Evolutionary conservation across 2,329 filamentous ascomycete species (phyloP).

Genomic region (Cryphonectria japonica): DNA sequence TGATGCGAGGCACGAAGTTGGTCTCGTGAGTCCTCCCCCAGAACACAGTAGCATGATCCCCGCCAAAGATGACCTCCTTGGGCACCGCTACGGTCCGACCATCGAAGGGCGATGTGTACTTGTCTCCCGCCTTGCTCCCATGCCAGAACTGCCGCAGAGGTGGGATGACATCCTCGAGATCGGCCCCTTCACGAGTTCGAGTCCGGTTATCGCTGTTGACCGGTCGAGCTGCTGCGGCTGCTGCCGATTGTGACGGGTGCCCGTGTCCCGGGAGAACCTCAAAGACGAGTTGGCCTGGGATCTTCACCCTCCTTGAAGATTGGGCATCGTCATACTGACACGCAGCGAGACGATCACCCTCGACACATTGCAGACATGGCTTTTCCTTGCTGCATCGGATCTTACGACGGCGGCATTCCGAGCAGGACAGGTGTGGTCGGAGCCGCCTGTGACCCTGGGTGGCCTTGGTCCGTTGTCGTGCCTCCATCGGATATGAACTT

Average conservation of each 20-base stretch:
- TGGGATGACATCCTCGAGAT: neutral
- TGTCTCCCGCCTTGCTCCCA: constrained; percentile 22
- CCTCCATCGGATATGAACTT: constrained; percentile 28
- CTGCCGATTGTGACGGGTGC: neutral
- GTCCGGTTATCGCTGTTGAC: neutral
- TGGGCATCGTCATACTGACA: constrained; percentile 12
- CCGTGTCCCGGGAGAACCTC: neutral
- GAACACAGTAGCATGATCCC: constrained; percentile 20
- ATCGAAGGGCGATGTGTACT: constrained; percentile 17
- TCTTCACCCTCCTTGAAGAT: neutral
- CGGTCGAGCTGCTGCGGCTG: neutral
- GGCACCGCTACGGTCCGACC: neutral
- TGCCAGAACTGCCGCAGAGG: constrained; percentile 25
- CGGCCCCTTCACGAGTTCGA: neutral
- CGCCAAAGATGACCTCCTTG: constrained; percentile 26
- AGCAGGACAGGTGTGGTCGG: constrained; percentile 37
- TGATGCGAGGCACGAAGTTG: constrained; percentile 25
- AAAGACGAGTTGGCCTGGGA: constrained; percentile 18
- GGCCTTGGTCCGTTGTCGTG: neutral
- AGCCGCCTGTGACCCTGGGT: constrained; percentile 17
- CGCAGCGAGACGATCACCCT: constrained; percentile 19
- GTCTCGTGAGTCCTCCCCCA: constrained; percentile 26
- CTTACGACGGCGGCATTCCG: constrained; percentile 48
- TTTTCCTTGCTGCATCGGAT: constrained; percentile 46
- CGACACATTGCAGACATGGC: constrained; percentile 48